phyloP scores from a whole-genome alignment of 108 stramenopile genomes.

The Mediolabrus comicus region DNA sequence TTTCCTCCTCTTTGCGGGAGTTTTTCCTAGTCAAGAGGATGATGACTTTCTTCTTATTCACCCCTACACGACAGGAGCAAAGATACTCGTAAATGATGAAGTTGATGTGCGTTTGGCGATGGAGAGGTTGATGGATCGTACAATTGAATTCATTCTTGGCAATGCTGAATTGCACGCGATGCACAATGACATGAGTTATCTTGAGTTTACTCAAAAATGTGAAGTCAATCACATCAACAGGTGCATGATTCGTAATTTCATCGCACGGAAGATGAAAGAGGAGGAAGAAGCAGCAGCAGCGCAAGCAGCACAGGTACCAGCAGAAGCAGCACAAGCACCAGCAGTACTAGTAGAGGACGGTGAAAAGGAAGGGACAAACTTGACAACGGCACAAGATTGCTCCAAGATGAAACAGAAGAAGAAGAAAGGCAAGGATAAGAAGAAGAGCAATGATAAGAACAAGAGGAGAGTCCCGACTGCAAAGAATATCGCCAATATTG shows the following conservation, averaged over 20 bases:
- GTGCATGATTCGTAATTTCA: conserved; percentile 5
- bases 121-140: conserved; percentile 10
- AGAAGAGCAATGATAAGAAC: neutral
- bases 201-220: neutral
- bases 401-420: neutral
- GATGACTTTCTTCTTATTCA: conserved; percentile 2
- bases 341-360: too few species aligned
- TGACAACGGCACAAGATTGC: neutral
- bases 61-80: conserved; percentile 12
- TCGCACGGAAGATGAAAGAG: neutral
- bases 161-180: neutral
- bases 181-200: conserved; percentile 3
- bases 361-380: neutral
- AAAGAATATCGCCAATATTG: neutral
- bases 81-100: neutral
- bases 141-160: neutral
- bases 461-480: conserved; percentile 1
- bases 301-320: neutral
- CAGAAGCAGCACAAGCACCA: neutral
- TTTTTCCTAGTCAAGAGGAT: neutral
- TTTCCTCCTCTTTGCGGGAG: neutral
- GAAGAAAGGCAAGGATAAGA: conserved; percentile 1
- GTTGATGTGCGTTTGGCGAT: neutral
- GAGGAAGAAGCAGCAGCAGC: neutral
- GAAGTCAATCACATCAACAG: neutral